Evolutionary conservation across 1,284 basidiomycete genomes (phyloP).

Genomic region (Fomes fomentarius): DNA sequence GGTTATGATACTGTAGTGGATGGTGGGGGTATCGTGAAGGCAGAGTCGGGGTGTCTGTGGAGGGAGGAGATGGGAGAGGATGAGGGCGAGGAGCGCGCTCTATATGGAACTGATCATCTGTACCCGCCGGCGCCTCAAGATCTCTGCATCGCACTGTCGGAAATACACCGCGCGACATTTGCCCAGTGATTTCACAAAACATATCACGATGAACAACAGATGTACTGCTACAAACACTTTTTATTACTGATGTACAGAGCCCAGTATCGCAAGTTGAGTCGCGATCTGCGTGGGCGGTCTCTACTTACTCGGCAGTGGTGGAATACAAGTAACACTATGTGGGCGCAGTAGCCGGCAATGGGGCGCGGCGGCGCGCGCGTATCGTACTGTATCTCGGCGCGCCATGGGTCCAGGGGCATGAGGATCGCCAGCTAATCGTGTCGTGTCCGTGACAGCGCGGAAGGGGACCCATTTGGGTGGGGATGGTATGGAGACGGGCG

Average conservation of each 20-base stretch:
- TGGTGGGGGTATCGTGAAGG: not conserved
- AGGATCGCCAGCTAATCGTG: slow-evolving; percentile 9
- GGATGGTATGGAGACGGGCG: slow-evolving; percentile 15
- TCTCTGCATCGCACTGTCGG: not conserved
- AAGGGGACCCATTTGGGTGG: slow-evolving; percentile 6
- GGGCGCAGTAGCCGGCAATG: slow-evolving; percentile 13
- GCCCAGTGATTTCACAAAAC: no score
- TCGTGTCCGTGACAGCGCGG: slow-evolving; percentile 5
- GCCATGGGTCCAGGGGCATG: slow-evolving; percentile 1
- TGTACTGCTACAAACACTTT: slow-evolving; percentile 28
- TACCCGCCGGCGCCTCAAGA: not conserved
- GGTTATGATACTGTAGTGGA: not conserved
- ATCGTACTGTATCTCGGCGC: slow-evolving; percentile 11
- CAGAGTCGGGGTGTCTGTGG: no score
- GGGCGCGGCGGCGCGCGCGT: slow-evolving; percentile 7
- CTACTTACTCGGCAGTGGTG: slow-evolving; percentile 14
- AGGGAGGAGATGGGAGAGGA: slow-evolving; percentile 5
- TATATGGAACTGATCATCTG: slow-evolving; percentile 19
- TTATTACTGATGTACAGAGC: slow-evolving; percentile 26
- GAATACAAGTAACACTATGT: slow-evolving; percentile 12
- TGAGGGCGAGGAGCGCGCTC: slow-evolving; percentile 11
- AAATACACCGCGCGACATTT: no score
- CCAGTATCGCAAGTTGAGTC: slow-evolving; percentile 35
- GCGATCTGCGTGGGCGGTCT: slow-evolving; percentile 23
- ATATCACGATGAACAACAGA: no score